Conservation (phyloP, 164 flowering plant species). For the Cinnamomum micranthum region DNA sequence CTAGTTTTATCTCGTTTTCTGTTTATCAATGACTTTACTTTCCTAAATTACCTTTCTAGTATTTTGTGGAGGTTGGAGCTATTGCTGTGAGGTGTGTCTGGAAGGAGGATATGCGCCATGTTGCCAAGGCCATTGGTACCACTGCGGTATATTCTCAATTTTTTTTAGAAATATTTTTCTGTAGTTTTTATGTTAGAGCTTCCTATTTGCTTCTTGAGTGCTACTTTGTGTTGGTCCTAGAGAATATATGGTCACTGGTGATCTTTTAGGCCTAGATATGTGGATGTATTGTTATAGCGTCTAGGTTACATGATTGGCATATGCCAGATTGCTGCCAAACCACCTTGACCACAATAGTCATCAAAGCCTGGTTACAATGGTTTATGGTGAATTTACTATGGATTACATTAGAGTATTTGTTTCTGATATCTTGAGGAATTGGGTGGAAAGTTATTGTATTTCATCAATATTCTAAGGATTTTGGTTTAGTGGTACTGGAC, state of each 20-base stretch:
- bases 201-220: too few relatives aligned
- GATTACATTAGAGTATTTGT: too few relatives aligned
- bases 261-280: background rate
- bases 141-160: slow-evolving; percentile 36
- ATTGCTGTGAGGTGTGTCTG: slow-evolving; percentile 96
- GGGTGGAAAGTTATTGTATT: too few relatives aligned
- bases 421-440: too few relatives aligned
- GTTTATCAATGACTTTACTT: background rate
- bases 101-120: slow-evolving; percentile 95
- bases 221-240: background rate
- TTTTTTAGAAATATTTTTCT: too few relatives aligned
- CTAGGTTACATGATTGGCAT: background rate
- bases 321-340: background rate
- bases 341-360: background rate
- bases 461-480: too few relatives aligned
- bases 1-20: too few relatives aligned
- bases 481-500: too few relatives aligned
- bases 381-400: too few relatives aligned
- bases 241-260: background rate
- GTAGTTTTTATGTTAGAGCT: too few relatives aligned
- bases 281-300: too few relatives aligned
- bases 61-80: slow-evolving; percentile 98
- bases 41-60: slow-evolving; percentile 38
- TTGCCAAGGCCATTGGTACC: slow-evolving; percentile 99
- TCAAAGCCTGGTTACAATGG: too few relatives aligned